A percentile compares a stretch with the other conserved stretches of the same genome.
These are phyloP conservation scores for Rhytidhysteron rufulum DNA, from an alignment of 2,329 filamentous ascomycete species.

Conservation along the genomic window DNA sequence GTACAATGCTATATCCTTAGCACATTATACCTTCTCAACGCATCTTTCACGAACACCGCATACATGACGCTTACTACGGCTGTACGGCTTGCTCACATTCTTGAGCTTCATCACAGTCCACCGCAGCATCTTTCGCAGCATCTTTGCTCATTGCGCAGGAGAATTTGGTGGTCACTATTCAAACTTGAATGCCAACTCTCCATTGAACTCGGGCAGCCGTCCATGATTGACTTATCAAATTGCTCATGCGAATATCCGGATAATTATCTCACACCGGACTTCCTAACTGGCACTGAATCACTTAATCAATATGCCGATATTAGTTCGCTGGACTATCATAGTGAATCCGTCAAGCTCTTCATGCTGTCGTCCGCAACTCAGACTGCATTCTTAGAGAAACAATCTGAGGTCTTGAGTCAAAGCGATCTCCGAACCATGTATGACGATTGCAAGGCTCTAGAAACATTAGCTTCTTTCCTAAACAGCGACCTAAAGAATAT, in stretches of 20 bases:
- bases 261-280: slow-evolving; percentile 25
- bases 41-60: slow-evolving; percentile 48
- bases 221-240: slow-evolving; percentile 29
- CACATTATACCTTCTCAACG: slow-evolving; percentile 45
- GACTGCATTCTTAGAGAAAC: slow-evolving; percentile 32
- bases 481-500: slow-evolving; percentile 21
- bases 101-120: slow-evolving; percentile 50
- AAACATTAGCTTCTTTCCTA: slow-evolving; percentile 30
- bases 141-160: slow-evolving; percentile 40
- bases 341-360: slow-evolving; percentile 35
- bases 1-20: slow-evolving; percentile 48
- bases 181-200: slow-evolving; percentile 44
- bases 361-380: slow-evolving; percentile 30
- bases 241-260: slow-evolving; percentile 37
- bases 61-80: slow-evolving; percentile 40
- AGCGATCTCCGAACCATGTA: slow-evolving; percentile 20
- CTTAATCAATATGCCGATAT: slow-evolving; percentile 15
- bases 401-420: slow-evolving; percentile 14
- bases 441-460: slow-evolving; percentile 26
- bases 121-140: slow-evolving; percentile 24
- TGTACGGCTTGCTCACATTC: slow-evolving; percentile 44
- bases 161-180: slow-evolving; percentile 49
- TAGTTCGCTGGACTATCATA: slow-evolving; percentile 38
- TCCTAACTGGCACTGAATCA: not conserved
- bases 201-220: slow-evolving; percentile 48